Evolutionary conservation across 352 stramenopile genomes (phyloP), one percentile per base, ranked within the genome.

Genomic region (Phytophthora quininea): DNA sequence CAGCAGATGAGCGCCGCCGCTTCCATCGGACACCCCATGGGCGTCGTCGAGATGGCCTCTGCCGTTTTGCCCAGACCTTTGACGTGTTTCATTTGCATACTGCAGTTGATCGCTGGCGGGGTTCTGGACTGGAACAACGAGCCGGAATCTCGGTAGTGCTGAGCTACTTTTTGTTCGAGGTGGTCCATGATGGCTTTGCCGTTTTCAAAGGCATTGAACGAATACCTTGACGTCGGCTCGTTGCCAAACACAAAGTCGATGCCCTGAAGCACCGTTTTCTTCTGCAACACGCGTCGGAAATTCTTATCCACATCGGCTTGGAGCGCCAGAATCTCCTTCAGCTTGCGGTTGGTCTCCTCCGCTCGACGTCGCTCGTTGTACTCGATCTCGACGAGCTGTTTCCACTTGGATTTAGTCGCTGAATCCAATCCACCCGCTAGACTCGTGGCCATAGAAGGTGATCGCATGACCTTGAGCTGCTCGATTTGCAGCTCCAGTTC

Each of bases 231-330:
- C 12, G 53, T 62, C 1, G 65, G 65, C 30, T 73, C 58, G 19
- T 68, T 68, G 3, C 54, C 58, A 37, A 68, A 73, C 19, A 73
- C 58, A 50, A 64, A 73, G 32, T 73, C 47, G 9, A 73, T 46
- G 1, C 58, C 65, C 53, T 68, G 37, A 3, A 64, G 50, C 9
- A 62, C 38, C n/a, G 56, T 46, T 6, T 55, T 47, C 54, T 74
- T 74, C 29, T 74, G 31, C 12, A 71, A 49, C 30, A 47, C 31
- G 12, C 46, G 32, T 1, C 47, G 56, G 10, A 74, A 27, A 10
- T 48, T 52, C n/a, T 63, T 67, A 52, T 71, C 62, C 9, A 49
- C 53, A 1, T 62, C 24, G 14, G 62, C 29, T 4, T 64, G 48
- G 32, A 64, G 56, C 10, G 56, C 33, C 11, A 74, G 30, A 9